Percentiles rank a stretch among this genome's conserved stretches.
phyloP scores from a whole-genome alignment of 306 rosid species.

The Vigna radiata region DNA sequence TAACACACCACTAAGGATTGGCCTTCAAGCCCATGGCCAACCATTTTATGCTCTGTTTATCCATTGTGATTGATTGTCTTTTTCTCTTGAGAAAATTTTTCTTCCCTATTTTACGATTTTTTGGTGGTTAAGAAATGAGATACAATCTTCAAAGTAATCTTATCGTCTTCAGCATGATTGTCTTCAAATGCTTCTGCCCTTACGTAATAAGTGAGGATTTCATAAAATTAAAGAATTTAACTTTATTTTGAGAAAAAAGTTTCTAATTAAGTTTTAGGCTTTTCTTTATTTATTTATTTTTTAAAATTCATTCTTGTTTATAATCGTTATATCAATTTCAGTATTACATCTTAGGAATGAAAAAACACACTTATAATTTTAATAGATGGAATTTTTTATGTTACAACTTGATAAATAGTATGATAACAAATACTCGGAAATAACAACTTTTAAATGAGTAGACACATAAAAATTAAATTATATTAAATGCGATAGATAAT shows the following conservation, averaged over 20 bases:
- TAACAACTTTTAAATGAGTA: neutral
- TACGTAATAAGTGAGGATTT: neutral
- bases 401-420: neutral
- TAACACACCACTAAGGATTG: neutral
- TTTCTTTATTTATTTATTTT: neutral
- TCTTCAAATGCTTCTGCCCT: no score
- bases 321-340: neutral
- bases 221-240: no score
- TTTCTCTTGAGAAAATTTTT: neutral
- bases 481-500: neutral
- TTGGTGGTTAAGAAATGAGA: conserved; percentile 27
- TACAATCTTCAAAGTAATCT: conserved; percentile 3
- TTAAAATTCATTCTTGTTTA: neutral
- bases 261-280: neutral
- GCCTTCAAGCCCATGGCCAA: conserved; percentile 12
- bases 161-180: no score
- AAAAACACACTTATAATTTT: neutral
- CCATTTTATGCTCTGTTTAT: conserved; percentile 18
- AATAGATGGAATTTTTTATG: neutral
- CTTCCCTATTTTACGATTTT: neutral
- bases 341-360: neutral
- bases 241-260: neutral
- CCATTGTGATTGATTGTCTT: neutral
- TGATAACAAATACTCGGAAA: neutral
- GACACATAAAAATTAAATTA: neutral